Conservation (phyloP, 139 green algal species). For the Chlamydomonas sphaeroides region DNA sequence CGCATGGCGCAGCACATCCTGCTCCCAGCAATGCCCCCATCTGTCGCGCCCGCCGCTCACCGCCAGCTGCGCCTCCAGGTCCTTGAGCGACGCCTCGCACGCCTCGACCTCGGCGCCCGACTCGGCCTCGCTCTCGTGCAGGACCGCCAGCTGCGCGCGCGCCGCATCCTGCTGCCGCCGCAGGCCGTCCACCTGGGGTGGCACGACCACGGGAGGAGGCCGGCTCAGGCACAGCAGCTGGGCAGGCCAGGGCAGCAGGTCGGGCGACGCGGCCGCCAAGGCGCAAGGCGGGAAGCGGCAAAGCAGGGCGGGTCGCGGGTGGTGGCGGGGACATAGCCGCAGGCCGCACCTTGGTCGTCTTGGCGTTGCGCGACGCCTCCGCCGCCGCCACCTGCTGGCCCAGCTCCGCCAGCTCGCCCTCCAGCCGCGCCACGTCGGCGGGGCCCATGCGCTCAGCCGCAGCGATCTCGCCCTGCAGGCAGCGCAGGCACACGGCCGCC, state of each 20-base stretch:
- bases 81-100: neutral
- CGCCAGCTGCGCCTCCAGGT: constrained; percentile 7
- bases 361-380: constrained; percentile 55
- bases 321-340: too few relatives aligned
- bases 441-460: constrained; percentile 43
- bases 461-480: constrained; percentile 32
- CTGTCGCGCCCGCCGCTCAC: neutral
- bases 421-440: constrained; percentile 36
- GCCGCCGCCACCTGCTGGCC: constrained; percentile 29
- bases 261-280: neutral
- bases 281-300: too few relatives aligned
- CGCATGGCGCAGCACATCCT: too few relatives aligned
- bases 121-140: constrained; percentile 1
- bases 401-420: constrained; percentile 60
- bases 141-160: constrained; percentile 20
- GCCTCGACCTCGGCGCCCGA: constrained; percentile 15
- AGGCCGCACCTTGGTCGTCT: constrained; percentile 31
- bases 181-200: constrained; percentile 41
- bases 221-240: neutral
- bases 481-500: too few relatives aligned
- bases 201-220: neutral
- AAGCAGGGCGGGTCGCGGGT: too few relatives aligned
- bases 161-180: constrained; percentile 35
- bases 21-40: too few relatives aligned
- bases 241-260: neutral